phyloP scores from a whole-genome alignment of 2,329 filamentous ascomycete species.

The Ceratocystis alfenasii region DNA sequence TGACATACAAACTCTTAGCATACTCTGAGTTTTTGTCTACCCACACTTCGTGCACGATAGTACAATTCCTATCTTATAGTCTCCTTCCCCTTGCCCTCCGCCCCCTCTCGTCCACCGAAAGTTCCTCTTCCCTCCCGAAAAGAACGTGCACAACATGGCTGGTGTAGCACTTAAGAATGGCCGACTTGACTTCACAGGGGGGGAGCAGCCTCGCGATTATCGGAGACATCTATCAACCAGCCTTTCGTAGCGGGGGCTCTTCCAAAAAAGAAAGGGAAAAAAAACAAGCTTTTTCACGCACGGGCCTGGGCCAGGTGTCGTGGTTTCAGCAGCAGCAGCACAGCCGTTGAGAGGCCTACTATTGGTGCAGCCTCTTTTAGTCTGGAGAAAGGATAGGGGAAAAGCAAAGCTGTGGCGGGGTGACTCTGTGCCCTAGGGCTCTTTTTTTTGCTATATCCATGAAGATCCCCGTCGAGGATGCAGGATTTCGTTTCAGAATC shows the following conservation, averaged over 20 bases:
- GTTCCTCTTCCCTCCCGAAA: not conserved
- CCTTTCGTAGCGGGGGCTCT: not conserved
- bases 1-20: no score
- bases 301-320: not conserved
- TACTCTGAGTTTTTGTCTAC: not conserved
- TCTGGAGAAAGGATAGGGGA: not conserved
- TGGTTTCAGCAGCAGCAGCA: not conserved
- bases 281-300: slow-evolving; percentile 3
- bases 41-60: not conserved
- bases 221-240: slow-evolving; percentile 3
- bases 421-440: not conserved
- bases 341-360: slow-evolving; percentile 6
- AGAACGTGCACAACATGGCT: not conserved
- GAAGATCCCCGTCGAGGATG: not conserved
- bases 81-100: not conserved
- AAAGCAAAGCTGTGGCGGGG: not conserved
- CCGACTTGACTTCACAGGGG: not conserved
- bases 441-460: not conserved
- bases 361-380: not conserved
- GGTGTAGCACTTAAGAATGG: not conserved
- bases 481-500: slow-evolving; percentile 2
- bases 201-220: not conserved
- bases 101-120: not conserved
- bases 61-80: not conserved
- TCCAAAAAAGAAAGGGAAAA: not conserved